Evolutionary conservation across 2,329 filamentous ascomycete genomes (phyloP).

Genomic region (Corinectria fuckeliana): DNA sequence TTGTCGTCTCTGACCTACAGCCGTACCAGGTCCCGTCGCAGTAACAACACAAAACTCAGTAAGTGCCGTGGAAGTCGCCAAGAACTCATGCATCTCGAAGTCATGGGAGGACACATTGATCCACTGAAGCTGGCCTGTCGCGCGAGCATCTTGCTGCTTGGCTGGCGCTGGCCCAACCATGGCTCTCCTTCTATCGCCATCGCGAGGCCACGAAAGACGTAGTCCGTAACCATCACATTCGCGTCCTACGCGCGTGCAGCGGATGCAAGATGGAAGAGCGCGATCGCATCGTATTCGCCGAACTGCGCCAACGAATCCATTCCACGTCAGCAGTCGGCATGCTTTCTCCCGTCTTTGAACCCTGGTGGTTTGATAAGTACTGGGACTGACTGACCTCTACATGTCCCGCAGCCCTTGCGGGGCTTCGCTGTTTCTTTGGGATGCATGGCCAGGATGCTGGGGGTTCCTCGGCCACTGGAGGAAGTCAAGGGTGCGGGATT

Average conservation of each 20-base stretch:
- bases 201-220: slow-evolving; percentile 13
- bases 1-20: neutral
- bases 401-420: neutral
- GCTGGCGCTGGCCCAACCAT: neutral
- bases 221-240: slow-evolving; percentile 9
- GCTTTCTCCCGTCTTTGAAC: neutral
- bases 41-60: neutral
- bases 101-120: neutral
- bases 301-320: neutral
- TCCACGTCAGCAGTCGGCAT: neutral
- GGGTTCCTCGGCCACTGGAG: no score
- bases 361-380: neutral
- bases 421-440: neutral
- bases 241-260: neutral
- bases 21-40: neutral
- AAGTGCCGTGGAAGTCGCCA: neutral
- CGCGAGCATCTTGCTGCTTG: neutral
- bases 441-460: no score
- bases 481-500: no score
- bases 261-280: neutral
- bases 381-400: neutral
- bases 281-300: neutral
- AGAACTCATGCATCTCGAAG: neutral
- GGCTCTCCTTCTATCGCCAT: neutral
- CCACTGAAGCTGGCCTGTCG: neutral